A percentile compares a stretch with the other conserved stretches of the same genome.
phyloP scores from a whole-genome alignment of 2,329 filamentous ascomycete genomes.

The Falciphora oryzae region DNA sequence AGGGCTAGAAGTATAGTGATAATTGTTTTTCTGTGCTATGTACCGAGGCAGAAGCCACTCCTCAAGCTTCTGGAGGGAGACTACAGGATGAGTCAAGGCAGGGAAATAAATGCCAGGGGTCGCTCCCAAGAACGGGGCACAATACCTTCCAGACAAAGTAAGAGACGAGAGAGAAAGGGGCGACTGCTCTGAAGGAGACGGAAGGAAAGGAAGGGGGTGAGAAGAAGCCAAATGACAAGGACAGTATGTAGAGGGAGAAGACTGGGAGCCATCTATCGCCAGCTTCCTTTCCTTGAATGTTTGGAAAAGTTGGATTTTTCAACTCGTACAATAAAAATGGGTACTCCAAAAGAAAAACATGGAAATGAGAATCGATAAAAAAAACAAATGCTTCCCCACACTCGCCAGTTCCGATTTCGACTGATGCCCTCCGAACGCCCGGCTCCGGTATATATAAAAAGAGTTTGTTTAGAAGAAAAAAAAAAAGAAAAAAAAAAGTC shows the following conservation, averaged over 20 bases:
- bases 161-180: background rate
- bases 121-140: no score
- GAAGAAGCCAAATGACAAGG: background rate
- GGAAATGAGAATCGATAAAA: background rate
- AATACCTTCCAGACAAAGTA: background rate
- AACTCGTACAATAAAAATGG: conserved; percentile 3
- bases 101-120: no score
- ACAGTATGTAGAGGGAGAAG: background rate
- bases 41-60: background rate
- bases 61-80: background rate
- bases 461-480: background rate
- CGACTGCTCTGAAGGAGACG: background rate
- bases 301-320: background rate
- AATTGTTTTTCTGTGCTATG: conserved; percentile 1
- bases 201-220: background rate
- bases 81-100: no score
- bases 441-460: conserved; percentile 4
- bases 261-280: background rate
- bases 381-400: background rate
- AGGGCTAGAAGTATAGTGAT: background rate
- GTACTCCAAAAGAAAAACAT: conserved; percentile 12
- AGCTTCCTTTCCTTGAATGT: background rate
- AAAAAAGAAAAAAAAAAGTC: background rate
- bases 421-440: conserved; percentile 4
- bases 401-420: background rate